A percentile compares a stretch with the other conserved stretches of the same genome.
These are phyloP conservation scores for Septoria petroselini DNA, from an alignment of 2,329 filamentous ascomycete species.

Conservation along the genomic window DNA sequence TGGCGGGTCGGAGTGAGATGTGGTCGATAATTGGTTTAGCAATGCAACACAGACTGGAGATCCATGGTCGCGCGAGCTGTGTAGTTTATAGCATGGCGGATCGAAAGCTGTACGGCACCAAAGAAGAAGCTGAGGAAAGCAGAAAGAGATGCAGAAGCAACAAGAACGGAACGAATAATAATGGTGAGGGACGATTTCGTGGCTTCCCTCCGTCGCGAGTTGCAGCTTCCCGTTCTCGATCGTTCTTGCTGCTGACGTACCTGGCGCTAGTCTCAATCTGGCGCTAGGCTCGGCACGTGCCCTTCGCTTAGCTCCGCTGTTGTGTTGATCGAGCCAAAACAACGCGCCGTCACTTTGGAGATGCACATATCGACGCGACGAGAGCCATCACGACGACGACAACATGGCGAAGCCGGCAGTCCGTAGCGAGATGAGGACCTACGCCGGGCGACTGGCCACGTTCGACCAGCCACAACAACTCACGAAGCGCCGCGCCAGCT, in stretches of 20 bases:
- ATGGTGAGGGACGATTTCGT: not conserved
- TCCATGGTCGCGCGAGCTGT: slow-evolving; percentile 10
- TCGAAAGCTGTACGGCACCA: not conserved
- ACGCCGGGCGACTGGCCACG: slow-evolving; percentile 73
- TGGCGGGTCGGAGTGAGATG: not conserved
- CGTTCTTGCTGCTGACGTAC: slow-evolving; percentile 12
- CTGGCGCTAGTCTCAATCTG: not conserved
- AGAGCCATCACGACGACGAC: slow-evolving; percentile 6
- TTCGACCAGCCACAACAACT: slow-evolving; percentile 66
- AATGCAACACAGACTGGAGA: not conserved
- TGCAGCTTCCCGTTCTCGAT: slow-evolving; percentile 1
- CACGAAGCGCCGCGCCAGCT: slow-evolving; percentile 68
- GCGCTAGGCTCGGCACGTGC: slow-evolving; percentile 10
- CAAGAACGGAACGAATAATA: not conserved
- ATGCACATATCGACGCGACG: slow-evolving; percentile 6
- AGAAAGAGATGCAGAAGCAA: not conserved
- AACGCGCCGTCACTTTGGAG: not conserved
- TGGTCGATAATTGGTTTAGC: slow-evolving; percentile 9
- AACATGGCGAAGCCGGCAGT: slow-evolving; percentile 40
- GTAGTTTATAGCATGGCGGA: slow-evolving; percentile 1
- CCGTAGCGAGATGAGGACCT: slow-evolving; percentile 54
- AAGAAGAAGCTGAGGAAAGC: not conserved
- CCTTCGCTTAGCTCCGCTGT: slow-evolving; percentile 1
- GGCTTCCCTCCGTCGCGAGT: slow-evolving; percentile 2
- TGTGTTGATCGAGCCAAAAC: slow-evolving; percentile 10